Evolutionary conservation across 2,329 filamentous ascomycete species (phyloP).

Genomic region (Domatiomyces catenatus): DNA sequence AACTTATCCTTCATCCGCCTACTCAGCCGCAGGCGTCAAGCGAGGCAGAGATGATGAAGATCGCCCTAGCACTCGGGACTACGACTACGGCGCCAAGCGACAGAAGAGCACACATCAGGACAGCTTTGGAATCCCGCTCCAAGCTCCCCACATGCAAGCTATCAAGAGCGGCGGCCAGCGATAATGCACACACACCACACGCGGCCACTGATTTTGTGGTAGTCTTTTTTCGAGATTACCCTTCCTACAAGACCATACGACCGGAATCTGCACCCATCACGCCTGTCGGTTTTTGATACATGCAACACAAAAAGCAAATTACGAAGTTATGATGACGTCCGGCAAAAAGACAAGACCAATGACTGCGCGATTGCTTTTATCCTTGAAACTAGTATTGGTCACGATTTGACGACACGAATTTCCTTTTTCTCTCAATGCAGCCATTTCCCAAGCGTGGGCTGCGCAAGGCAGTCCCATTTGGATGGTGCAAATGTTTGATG

Average conservation of each 20-base stretch:
- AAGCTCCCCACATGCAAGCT: slow-evolving; percentile 26
- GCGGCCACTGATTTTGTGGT: slow-evolving; percentile 1
- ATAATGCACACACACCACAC: slow-evolving; percentile 2
- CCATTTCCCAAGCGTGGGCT: neutral
- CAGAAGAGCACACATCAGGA: slow-evolving; percentile 60
- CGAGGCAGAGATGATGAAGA: slow-evolving; percentile 50
- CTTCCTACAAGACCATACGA: slow-evolving; percentile 1
- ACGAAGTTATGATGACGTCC: slow-evolving; percentile 15
- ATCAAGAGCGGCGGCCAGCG: slow-evolving; percentile 27
- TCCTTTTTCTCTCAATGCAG: slow-evolving; percentile 4
- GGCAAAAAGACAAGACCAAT: slow-evolving; percentile 15
- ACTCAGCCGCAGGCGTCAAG: slow-evolving; percentile 52
- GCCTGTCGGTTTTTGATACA: slow-evolving; percentile 1
- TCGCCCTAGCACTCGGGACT: slow-evolving; percentile 45
- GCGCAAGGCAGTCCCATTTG: neutral
- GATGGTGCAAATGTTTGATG: neutral
- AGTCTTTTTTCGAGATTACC: slow-evolving; percentile 1
- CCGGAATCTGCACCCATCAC: slow-evolving; percentile 1
- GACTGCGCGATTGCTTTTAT: slow-evolving; percentile 3
- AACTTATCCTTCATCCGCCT: slow-evolving; percentile 52
- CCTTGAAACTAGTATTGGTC: slow-evolving; percentile 3
- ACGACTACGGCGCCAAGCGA: slow-evolving; percentile 54
- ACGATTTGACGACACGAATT: slow-evolving; percentile 18
- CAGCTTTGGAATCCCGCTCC: slow-evolving; percentile 31
- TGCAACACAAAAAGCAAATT: slow-evolving; percentile 10